Evolutionary conservation across 345 rosid species (phyloP).

Genomic region (Brassica carinata): DNA sequence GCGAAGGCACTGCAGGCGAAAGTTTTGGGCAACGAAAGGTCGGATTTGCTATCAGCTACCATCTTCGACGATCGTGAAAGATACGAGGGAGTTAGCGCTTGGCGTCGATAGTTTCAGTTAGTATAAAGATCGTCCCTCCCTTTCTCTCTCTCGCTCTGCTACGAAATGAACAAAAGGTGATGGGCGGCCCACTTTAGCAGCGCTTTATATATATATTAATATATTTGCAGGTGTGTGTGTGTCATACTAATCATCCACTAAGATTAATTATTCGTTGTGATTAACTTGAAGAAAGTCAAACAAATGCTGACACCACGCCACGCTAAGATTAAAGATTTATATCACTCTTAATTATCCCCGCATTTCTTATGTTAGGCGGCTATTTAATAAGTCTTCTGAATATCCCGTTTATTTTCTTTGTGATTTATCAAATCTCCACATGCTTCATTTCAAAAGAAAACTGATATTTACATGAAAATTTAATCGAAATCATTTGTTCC

Average conservation of each 20-base stretch:
- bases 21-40: slow-evolving; percentile 79
- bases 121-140: slow-evolving; percentile 17
- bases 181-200: background rate
- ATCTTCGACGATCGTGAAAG: slow-evolving; percentile 39
- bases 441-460: background rate
- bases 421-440: background rate
- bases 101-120: slow-evolving; percentile 12
- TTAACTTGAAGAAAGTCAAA: background rate
- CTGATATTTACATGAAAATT: background rate
- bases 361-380: background rate
- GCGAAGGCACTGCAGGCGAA: slow-evolving; percentile 93
- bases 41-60: slow-evolving; percentile 86
- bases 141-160: background rate
- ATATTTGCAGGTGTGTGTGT: background rate
- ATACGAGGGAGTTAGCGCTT: slow-evolving; percentile 20
- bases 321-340: background rate
- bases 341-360: background rate
- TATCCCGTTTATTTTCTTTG: background rate
- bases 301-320: slow-evolving; percentile 25
- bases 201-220: background rate
- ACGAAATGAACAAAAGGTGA: background rate
- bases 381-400: background rate
- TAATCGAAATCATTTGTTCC: background rate
- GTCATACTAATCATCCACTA: background rate
- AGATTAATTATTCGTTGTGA: background rate